Conservation (phyloP, 2,329 filamentous ascomycete species). For the Fusarium sp. region DNA sequence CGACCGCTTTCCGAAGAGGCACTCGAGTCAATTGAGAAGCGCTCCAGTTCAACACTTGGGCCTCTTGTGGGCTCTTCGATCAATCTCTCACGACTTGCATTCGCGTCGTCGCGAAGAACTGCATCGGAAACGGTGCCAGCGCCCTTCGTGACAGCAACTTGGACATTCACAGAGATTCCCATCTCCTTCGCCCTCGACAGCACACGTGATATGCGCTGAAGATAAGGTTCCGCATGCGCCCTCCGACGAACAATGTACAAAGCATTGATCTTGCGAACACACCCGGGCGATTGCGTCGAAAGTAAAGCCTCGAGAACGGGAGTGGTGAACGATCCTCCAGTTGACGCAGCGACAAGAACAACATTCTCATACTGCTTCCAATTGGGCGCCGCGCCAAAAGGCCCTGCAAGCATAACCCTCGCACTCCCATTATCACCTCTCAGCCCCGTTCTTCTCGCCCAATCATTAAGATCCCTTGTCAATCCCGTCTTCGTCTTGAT, state of each 20-base stretch:
- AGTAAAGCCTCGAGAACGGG: conserved; percentile 39
- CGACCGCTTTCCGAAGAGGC: conserved; percentile 26
- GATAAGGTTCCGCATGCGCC: conserved; percentile 34
- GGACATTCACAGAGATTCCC: conserved; percentile 34
- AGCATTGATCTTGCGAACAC: conserved; percentile 37
- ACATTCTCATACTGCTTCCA: conserved; percentile 43
- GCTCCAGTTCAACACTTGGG: conserved; percentile 33
- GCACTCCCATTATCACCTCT: conserved; percentile 22
- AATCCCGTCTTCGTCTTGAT: conserved; percentile 41
- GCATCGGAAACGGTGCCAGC: not conserved
- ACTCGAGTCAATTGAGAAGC: conserved; percentile 39
- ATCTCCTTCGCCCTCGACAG: conserved; percentile 38
- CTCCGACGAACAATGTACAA: conserved; percentile 36
- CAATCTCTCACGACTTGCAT: conserved; percentile 39
- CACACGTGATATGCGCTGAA: conserved; percentile 21
- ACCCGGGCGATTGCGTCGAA: conserved; percentile 27
- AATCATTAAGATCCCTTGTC: conserved; percentile 36
- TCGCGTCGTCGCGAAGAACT: not conserved
- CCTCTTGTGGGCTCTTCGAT: conserved; percentile 29
- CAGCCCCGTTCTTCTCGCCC: conserved; percentile 32
- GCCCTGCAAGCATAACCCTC: conserved; percentile 36
- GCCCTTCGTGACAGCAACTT: conserved; percentile 37
- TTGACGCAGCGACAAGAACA: conserved; percentile 36
- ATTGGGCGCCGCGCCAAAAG: conserved; percentile 35
- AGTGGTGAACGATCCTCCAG: conserved; percentile 39